A percentile compares a stretch with the other conserved stretches of the same genome.
Conservation (phyloP, 2,329 filamentous ascomycete species). For the Xylariomycetidae sp. region DNA sequence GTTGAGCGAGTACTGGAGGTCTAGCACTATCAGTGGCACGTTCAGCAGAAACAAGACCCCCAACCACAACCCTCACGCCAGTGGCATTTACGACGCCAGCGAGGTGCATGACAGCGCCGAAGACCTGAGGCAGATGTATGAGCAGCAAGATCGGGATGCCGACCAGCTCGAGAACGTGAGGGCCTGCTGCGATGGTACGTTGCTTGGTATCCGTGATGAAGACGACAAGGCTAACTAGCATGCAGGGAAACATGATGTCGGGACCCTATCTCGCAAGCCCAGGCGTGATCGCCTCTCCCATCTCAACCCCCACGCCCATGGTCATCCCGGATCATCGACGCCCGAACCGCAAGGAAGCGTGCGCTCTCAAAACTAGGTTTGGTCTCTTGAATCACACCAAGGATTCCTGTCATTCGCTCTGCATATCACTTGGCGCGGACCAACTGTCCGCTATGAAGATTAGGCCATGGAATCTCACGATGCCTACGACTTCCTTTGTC, state of each 20-base stretch:
- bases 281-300: constrained; percentile 38
- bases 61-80: constrained; percentile 36
- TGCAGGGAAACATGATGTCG: constrained; percentile 70
- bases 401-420: constrained; percentile 15
- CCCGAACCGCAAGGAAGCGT: constrained; percentile 20
- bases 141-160: constrained; percentile 68
- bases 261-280: constrained; percentile 44
- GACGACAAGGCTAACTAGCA: constrained; percentile 12
- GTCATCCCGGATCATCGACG: constrained; percentile 31
- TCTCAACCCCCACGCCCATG: constrained; percentile 23
- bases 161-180: constrained; percentile 89
- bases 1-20: constrained; percentile 55
- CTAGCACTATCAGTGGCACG: constrained; percentile 39
- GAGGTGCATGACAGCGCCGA: constrained; percentile 73
- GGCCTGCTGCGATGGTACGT: constrained; percentile 93
- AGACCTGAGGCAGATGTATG: constrained; percentile 73
- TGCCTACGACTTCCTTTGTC: constrained; percentile 9
- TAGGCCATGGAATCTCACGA: constrained; percentile 10
- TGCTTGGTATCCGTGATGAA: neutral
- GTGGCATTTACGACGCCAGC: constrained; percentile 53
- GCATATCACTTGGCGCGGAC: constrained; percentile 1
- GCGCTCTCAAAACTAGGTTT: constrained; percentile 29
- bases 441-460: constrained; percentile 7
- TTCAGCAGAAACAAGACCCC: constrained; percentile 50
- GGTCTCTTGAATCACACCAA: constrained; percentile 2